Evolutionary conservation across 495 filamentous ascomycete species (phyloP).

Genomic region (Neurospora hispaniola): DNA sequence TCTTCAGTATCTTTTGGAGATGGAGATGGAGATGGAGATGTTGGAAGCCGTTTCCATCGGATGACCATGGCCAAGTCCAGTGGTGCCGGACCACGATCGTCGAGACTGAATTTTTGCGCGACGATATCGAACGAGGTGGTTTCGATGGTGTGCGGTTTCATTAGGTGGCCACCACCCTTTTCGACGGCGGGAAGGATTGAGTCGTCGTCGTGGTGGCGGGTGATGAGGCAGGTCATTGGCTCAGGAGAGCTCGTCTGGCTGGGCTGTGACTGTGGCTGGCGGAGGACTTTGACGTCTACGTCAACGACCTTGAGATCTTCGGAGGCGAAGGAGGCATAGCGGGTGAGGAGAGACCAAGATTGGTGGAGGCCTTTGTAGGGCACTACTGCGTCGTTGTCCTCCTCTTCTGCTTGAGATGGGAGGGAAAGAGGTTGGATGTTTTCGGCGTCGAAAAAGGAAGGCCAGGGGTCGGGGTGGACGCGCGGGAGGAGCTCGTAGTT

Average conservation of each 20-base stretch:
- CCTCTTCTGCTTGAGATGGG: neutral
- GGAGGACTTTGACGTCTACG: slow-evolving; percentile 45
- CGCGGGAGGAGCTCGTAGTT: slow-evolving; percentile 75
- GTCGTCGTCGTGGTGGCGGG: slow-evolving; percentile 9
- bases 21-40: no score
- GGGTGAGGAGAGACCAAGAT: slow-evolving; percentile 65
- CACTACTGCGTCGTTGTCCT: slow-evolving; percentile 1
- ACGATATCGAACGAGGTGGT: slow-evolving; percentile 61
- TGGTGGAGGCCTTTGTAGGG: slow-evolving; percentile 56
- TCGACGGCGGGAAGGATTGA: slow-evolving; percentile 16
- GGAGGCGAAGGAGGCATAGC: slow-evolving; percentile 60
- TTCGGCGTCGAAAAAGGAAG: slow-evolving; percentile 62
- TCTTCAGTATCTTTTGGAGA: neutral
- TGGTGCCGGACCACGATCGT: slow-evolving; percentile 62
- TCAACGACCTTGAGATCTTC: slow-evolving; percentile 59
- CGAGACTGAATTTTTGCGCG: slow-evolving; percentile 61
- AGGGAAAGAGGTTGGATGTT: slow-evolving; percentile 18
- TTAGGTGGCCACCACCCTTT: neutral
- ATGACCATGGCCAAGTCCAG: slow-evolving; percentile 69
- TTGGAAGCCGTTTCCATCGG: slow-evolving; percentile 52
- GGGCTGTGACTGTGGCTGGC: slow-evolving; percentile 21
- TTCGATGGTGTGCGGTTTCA: slow-evolving; percentile 53
- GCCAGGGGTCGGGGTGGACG: slow-evolving; percentile 70
- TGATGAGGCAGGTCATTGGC: slow-evolving; percentile 12
- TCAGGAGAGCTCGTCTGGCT: slow-evolving; percentile 16